Evolutionary conservation across 208 protist genomes (phyloP).

Genomic region (Leishmania mexicana): DNA sequence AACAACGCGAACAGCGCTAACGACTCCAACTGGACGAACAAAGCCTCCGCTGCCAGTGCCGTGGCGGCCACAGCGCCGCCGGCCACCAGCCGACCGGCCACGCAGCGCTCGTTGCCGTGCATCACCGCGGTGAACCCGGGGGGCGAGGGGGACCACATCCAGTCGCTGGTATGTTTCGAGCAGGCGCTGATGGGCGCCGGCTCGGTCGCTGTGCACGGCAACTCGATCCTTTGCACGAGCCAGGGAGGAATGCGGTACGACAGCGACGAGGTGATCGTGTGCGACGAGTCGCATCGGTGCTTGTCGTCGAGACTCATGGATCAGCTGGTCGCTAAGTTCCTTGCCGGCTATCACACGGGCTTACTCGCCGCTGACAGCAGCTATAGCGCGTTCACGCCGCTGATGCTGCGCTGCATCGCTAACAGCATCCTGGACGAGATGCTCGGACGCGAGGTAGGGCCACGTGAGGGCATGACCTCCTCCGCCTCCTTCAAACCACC

Average conservation of each 20-base stretch:
- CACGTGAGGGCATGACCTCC: constrained; percentile 13
- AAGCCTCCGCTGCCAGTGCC: not conserved
- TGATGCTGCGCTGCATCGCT: constrained; percentile 67
- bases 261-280: constrained; percentile 68
- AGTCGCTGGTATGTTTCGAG: constrained; percentile 66
- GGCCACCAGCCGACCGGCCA: not conserved
- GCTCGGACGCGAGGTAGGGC: constrained; percentile 1
- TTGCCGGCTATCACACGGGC: constrained; percentile 60
- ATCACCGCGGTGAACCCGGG: constrained; percentile 19
- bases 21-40: not conserved
- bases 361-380: constrained; percentile 73
- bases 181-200: constrained; percentile 67
- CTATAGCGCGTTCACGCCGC: constrained; percentile 71
- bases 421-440: constrained; percentile 56
- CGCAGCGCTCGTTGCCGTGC: constrained; percentile 20
- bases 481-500: constrained; percentile 11
- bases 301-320: constrained; percentile 60
- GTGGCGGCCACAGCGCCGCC: not conserved
- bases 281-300: constrained; percentile 41
- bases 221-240: constrained; percentile 57
- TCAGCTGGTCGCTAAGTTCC: constrained; percentile 57
- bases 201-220: constrained; percentile 58
- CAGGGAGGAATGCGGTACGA: constrained; percentile 64
- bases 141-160: constrained; percentile 30
- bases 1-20: not conserved